Base-by-base conservation (phyloP, 2,329 filamentous ascomycete species). In the Orbilia javanica region DNA sequence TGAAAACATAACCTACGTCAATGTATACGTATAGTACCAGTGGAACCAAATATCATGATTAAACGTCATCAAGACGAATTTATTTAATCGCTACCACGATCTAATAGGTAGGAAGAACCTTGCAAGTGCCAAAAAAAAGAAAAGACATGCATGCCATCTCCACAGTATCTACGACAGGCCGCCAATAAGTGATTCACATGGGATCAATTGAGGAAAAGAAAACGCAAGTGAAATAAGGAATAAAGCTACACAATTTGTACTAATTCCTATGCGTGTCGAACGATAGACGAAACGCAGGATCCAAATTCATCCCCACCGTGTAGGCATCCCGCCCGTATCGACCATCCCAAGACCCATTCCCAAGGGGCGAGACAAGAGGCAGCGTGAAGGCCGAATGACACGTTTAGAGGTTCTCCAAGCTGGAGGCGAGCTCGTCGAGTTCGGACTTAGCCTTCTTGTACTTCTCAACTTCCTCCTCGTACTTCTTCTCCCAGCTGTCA, bases 381-480 rank as follows among this genome's bases (percentile, higher is more conserved):
- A 18, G 39, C 4, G 3, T 25, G 63, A 42, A 48, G 27, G 25
- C 66, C 27, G 15, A 13, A 31, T 44, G 22, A 8, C 27, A 27
- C 27, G 0, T 60, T 67, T 77, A 77, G 20, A 77, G 55, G 22
- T 44, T 69, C 15, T 71, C 73, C 48, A 77, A 44, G 29, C 18
- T 50, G 27, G 34, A 15, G n/a, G 42, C 81, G 22, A 82, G 69
- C 87, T 97, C 94, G 82, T 87, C 86, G 84, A 97, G 88, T 85
- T 97, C 94, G 88, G 95, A 95, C 89, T 97, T 91, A 82, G 93
- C 88, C 73, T 88, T 85, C 81, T 87, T 86, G 88, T 96, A 92
- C 87, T 97, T 97, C 90, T 94, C 92, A 82, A 91, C 86, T 92
- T 97, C 96, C 85, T 98, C 95, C 87, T 98, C 96, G 87, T 96